Conservation (phyloP, 2,329 filamentous ascomycete species). For the Trichothecium sympodiale region DNA sequence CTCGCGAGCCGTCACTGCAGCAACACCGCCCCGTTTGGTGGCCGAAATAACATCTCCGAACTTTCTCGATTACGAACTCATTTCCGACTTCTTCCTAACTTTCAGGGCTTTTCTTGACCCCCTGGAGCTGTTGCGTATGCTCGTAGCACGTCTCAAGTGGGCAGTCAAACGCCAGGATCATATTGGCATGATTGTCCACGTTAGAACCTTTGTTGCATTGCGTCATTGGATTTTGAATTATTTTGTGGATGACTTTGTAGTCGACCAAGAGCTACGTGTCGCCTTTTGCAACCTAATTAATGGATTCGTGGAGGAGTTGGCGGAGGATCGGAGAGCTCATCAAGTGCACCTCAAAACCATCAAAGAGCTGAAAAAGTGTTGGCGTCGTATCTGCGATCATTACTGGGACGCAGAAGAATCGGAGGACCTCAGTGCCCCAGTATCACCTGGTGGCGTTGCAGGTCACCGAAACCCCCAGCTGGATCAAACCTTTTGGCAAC, state of each 20-base stretch:
- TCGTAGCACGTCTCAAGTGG: constrained; percentile 80
- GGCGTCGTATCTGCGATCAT: constrained; percentile 78
- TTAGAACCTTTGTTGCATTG: constrained; percentile 88
- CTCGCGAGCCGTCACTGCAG: constrained; percentile 69
- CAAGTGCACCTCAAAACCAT: constrained; percentile 71
- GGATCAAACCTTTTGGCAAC: constrained; percentile 44
- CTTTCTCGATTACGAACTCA: constrained; percentile 91
- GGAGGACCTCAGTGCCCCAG: constrained; percentile 53
- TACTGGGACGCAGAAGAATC: constrained; percentile 77
- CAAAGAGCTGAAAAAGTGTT: constrained; percentile 91
- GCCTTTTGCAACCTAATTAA: constrained; percentile 79
- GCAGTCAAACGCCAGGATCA: constrained; percentile 71
- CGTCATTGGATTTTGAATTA: constrained; percentile 98
- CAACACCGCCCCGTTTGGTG: constrained; percentile 81
- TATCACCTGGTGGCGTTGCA: constrained; percentile 64
- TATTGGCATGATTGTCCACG: constrained; percentile 83
- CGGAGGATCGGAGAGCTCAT: constrained; percentile 27
- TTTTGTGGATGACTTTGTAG: constrained; percentile 86
- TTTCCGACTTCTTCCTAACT: constrained; percentile 96
- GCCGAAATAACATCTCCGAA: constrained; percentile 93
- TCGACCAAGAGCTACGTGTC: constrained; percentile 60
- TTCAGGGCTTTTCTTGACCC: constrained; percentile 79
- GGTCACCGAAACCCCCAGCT: constrained; percentile 46
- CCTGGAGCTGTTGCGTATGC: constrained; percentile 66
- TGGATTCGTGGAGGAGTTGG: constrained; percentile 45